A percentile compares a stretch with the other conserved stretches of the same genome.
These are phyloP conservation scores for Globomyces pollinis-pini DNA, from an alignment of 192 early-diverging fungal genomes.

Conservation along the genomic window DNA sequence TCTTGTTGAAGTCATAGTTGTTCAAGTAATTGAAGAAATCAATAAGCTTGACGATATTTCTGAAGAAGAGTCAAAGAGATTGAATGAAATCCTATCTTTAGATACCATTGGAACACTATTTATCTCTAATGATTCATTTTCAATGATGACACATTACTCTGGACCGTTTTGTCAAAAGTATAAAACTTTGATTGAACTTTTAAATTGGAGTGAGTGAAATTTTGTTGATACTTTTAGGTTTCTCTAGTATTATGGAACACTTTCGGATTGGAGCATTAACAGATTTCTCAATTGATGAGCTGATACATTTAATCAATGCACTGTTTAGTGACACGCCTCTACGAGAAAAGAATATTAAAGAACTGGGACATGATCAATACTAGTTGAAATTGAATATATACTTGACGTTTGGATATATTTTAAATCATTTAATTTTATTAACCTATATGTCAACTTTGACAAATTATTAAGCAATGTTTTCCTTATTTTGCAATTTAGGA, in stretches of 20 bases:
- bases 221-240: no score
- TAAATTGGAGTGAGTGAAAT: background rate
- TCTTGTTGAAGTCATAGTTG: slow-evolving; percentile 15
- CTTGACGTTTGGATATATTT: no score
- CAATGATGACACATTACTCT: background rate
- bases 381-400: no score
- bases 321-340: slow-evolving; percentile 44
- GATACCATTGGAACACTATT: background rate
- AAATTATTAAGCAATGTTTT: no score
- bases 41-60: slow-evolving; percentile 26
- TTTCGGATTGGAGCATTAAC: slow-evolving; percentile 3
- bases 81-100: slow-evolving; percentile 14
- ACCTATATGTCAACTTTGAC: no score
- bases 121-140: background rate
- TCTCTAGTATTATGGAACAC: background rate
- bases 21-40: slow-evolving; percentile 17
- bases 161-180: background rate
- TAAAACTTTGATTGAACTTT: background rate
- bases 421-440: no score
- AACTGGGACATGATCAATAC: slow-evolving; percentile 22
- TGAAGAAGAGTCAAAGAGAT: slow-evolving; percentile 30
- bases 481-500: no score
- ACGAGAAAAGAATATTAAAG: slow-evolving; percentile 30
- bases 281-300: slow-evolving; percentile 24
- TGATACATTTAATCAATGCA: slow-evolving; percentile 30